Evolutionary conservation across 1,284 basidiomycete genomes (phyloP), one percentile per base, ranked within the genome.

Genomic region (Cutaneotrichosporon mucoides): DNA sequence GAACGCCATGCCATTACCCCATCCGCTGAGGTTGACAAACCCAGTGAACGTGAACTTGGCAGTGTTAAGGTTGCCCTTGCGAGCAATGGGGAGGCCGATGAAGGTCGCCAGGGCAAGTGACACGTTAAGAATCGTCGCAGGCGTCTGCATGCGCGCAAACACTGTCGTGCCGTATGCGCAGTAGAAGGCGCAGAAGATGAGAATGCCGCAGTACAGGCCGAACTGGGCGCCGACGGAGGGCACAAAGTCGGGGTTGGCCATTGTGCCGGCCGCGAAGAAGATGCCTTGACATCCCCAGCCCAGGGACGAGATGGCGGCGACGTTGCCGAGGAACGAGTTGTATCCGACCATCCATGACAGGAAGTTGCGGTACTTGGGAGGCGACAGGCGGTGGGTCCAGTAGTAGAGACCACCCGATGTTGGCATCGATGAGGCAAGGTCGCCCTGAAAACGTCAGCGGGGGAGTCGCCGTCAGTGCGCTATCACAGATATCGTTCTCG

Each of bases 1-100:
- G 70, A 90, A 91, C 0, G 89, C 86, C 65, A 83, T 89, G 1
- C 87, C 87, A 66, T 82, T 79, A 0, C 84, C 79, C 87, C 87
- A 92, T 5, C 84, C 84, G 56, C 84, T 82, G 13, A 85, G 65
- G 58, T 78, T 79, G 48, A 69, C 70, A 62, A 68, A 79, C 6
- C 73, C 75, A 0, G 63, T 66, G 43, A 75, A 73, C 10, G 73
- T 89, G 41, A 81, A 82, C 0, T 86, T 84, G 4, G 77, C 82
- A 64, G 90, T 90, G 72, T 81, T 86, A 67, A 86, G 83, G 61
- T 86, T 83, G 3, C 77, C 75, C 0, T 88, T 87, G 2, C 88
- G 88, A 1, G 85, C 83, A 6, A 82, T 84, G 1, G 89, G 89
- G 2, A 92, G 80, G 0, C 85, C 88, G 52, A 92, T 83, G 60